Conservation (phyloP, 306 rosid genomes). For the Medicago arabica region DNA sequence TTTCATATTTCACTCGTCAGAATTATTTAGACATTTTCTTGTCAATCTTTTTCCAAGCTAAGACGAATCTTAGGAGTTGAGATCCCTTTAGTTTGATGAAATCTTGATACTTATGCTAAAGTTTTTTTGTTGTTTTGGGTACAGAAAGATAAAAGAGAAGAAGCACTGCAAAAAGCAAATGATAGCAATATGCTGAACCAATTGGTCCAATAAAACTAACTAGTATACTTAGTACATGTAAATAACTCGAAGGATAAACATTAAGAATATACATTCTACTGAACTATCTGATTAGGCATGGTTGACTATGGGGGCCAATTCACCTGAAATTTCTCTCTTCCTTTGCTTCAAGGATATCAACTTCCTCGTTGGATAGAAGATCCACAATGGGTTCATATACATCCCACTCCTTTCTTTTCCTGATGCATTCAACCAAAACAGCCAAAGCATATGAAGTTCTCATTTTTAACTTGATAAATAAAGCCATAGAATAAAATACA, state of each 20-base stretch:
- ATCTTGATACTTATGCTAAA: background rate
- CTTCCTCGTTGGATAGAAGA: slow-evolving; percentile 90
- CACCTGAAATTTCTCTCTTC: slow-evolving; percentile 80
- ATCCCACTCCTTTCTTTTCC: slow-evolving; percentile 99
- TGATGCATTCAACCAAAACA: slow-evolving; percentile 54
- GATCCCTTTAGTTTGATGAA: background rate
- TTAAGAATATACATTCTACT: background rate
- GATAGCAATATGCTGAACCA: slow-evolving; percentile 11
- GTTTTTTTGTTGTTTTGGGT: background rate
- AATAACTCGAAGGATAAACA: background rate
- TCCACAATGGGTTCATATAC: slow-evolving; percentile 90
- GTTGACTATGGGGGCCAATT: slow-evolving; percentile 19
- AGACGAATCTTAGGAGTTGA: background rate
- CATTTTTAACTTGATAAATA: slow-evolving; percentile 21
- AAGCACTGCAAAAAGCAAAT: slow-evolving; percentile 5
- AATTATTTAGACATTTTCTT: background rate
- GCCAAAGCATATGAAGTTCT: slow-evolving; percentile 26
- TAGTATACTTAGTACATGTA: background rate
- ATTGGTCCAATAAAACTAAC: background rate
- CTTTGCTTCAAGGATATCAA: slow-evolving; percentile 92
- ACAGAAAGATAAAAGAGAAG: slow-evolving; percentile 5
- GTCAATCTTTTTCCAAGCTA: background rate
- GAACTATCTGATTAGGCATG: slow-evolving; percentile 7
- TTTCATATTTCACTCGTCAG: background rate
- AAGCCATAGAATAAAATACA: background rate